A percentile compares a stretch with the other conserved stretches of the same genome.
Conservation (phyloP, 2,329 filamentous ascomycete species). For the Calonectria pauciramosa region DNA sequence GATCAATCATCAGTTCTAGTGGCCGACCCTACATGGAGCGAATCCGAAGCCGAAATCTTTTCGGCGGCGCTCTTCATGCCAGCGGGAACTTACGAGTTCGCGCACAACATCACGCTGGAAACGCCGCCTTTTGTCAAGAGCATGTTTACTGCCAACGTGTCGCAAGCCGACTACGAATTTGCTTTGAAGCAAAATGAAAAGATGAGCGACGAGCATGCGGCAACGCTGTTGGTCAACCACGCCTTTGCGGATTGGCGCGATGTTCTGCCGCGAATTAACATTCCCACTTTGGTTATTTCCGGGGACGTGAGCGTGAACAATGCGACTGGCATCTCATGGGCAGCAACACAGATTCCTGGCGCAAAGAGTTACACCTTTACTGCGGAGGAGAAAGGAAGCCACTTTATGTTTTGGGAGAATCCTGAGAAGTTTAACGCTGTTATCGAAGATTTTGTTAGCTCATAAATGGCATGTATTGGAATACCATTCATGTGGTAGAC, state of each 20-base stretch:
- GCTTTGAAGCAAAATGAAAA: not conserved
- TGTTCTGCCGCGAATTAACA: not conserved
- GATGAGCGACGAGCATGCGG: not conserved
- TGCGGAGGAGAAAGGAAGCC: not conserved
- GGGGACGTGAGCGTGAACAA: not conserved
- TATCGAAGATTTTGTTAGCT: not conserved
- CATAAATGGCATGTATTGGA: not conserved
- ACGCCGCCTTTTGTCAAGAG: not conserved
- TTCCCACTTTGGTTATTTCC: not conserved
- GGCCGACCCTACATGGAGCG: not conserved
- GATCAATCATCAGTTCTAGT: not conserved
- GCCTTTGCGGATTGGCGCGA: not conserved
- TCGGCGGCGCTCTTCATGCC: not conserved
- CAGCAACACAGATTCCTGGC: not conserved
- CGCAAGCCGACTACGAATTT: not conserved
- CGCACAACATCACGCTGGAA: not conserved
- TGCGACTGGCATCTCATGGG: not conserved
- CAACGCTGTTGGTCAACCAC: not conserved
- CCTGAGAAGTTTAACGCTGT: not conserved
- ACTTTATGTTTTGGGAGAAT: conserved; percentile 3
- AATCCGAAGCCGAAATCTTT: not conserved
- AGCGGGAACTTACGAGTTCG: not conserved
- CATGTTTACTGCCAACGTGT: not conserved
- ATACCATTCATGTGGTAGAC: too few relatives aligned
- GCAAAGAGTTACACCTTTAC: not conserved